Evolutionary conservation across 2,329 filamentous ascomycete species (phyloP), one percentile per base, ranked within the genome.

Genomic region (Purpureocillium takamizusanense): DNA sequence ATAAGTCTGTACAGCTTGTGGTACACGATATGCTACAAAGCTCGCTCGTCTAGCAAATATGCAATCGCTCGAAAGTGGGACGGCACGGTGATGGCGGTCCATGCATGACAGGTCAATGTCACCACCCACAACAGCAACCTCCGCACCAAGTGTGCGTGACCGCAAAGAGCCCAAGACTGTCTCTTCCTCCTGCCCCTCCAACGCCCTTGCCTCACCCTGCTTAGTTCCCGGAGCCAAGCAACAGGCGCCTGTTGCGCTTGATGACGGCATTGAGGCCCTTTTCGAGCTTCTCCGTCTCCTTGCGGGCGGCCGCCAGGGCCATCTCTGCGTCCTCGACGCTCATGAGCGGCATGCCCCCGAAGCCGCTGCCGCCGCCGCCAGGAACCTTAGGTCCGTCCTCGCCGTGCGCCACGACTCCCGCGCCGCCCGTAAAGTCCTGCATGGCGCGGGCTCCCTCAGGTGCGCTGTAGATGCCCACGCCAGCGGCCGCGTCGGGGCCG

Each of bases 301-400:
- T 76, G 36, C 69, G 66, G 21, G 74, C 70, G 29, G 67, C 55
- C 16, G 55, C 49, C 32, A 76, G 61, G 33, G 72, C 72, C 40
- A 61, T 62, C 60, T 84, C 80, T 2, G 78, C 72, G 42, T 83
- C 81, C 44, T 80, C 72, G 2, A 81, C 66, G 35, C 65, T 76
- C 67, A 83, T 73, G 7, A 78, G 59, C 5, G 71, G 69, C 44
- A 76, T 72, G 41, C 65, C 68, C 28, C 56, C 55, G 4, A 59
- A 49, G 4, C 52, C 53, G 43, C 51, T 52, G 12, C 49, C 49
- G n/a, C 40, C 39, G 12, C 49, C 49, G n/a, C 40, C 39, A 39
- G 49, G 47, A 16, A 52, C 52, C 45, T 57, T 60, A 31, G 50
- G 52, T 15, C 48, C 50, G 18, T 60, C 54, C n/a, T 57, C 50